phyloP scores from a whole-genome alignment of 2,329 filamentous ascomycete species.

The Thielaviopsis ethacetica region DNA sequence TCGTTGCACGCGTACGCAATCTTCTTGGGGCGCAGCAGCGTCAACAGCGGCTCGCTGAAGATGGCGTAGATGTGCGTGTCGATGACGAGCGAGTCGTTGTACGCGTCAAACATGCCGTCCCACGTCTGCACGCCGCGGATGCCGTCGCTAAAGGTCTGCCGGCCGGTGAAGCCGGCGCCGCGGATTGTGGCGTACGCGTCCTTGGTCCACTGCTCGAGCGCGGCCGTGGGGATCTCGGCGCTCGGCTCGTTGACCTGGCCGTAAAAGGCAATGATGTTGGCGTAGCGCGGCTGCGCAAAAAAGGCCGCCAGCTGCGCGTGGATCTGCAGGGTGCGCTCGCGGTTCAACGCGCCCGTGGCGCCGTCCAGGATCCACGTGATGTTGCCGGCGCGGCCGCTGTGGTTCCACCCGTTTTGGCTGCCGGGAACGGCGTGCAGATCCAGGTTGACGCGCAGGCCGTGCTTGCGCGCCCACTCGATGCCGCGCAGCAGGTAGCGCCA shows the following conservation, averaged over 20 bases:
- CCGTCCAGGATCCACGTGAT: conserved; percentile 18
- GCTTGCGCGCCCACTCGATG: conserved; percentile 36
- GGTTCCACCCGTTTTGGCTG: conserved; percentile 46
- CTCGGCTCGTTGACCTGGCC: conserved; percentile 52
- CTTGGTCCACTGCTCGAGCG: conserved; percentile 42
- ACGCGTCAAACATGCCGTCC: conserved; percentile 46
- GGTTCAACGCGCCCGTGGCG: conserved; percentile 15
- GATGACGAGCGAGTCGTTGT: conserved; percentile 44
- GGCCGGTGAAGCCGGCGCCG: conserved; percentile 42
- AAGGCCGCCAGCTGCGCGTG: conserved; percentile 26
- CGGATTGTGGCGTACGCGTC: conserved; percentile 38
- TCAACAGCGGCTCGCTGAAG: conserved; percentile 54
- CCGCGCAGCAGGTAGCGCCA: conserved; percentile 35
- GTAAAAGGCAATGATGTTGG: conserved; percentile 46
- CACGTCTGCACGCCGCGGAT: conserved; percentile 58
- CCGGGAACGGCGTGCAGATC: conserved; percentile 41
- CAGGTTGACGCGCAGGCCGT: conserved; percentile 38
- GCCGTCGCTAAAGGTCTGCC: conserved; percentile 54
- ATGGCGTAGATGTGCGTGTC: conserved; percentile 70
- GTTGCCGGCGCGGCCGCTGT: conserved; percentile 34
- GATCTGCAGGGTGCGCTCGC: conserved; percentile 36
- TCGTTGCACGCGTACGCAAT: conserved; percentile 52
- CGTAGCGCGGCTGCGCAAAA: conserved; percentile 20
- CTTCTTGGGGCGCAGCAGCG: conserved; percentile 48
- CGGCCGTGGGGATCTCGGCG: conserved; percentile 36